Evolutionary conservation across 1,284 basidiomycete genomes (phyloP), one percentile per base, ranked within the genome.

Genomic region (Apiotrichum montevideense): DNA sequence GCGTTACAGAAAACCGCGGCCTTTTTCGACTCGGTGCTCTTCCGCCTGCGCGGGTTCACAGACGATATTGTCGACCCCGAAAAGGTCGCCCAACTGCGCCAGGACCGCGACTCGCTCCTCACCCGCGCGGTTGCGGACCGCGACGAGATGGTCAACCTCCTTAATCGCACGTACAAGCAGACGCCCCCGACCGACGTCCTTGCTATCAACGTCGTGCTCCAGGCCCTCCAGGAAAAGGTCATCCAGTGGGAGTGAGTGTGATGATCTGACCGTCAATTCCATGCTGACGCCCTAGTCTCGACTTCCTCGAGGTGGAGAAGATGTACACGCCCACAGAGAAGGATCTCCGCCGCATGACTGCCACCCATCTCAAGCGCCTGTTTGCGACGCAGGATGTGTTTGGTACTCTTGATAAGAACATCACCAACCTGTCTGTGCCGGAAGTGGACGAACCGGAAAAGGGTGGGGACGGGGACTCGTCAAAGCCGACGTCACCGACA

Each of bases 201-300:
- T 42, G 88, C 87, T 47, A 81, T 98, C 57, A 98, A 95, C 65
- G 84, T 85, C 57, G 90, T 95, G 6, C 85, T 93, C 48, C 85
- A 89, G 3, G 85, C 86, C 56, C 82, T 94, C 44, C 94, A 97
- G 76, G 91, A 96, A 69, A 89, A 88, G 74, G 92, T 96, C 52
- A 91, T 97, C n/a, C 88, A 88, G 44, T 98, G 94, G 90, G 93
- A 80, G 61, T 80, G 70, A 67, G 79, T 78, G 69, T 51, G 41
- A 6, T 1, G 37, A 39, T 8, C 37, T 29, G 29, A 29, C 29
- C 3, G 29, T 44, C 29, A 11, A 34, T 8, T 29, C 41, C 41
- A 14, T 4, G 52, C 59, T 61, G 47, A 59, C 34, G 3, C 29
- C 8, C 45, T 29, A 74, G 72, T 43, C 58, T 65, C 40, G 74